Percentiles rank a stretch among this genome's conserved stretches.
phyloP scores from a whole-genome alignment of 2,329 filamentous ascomycete species.

The Pseudogymnoascus sp. region DNA sequence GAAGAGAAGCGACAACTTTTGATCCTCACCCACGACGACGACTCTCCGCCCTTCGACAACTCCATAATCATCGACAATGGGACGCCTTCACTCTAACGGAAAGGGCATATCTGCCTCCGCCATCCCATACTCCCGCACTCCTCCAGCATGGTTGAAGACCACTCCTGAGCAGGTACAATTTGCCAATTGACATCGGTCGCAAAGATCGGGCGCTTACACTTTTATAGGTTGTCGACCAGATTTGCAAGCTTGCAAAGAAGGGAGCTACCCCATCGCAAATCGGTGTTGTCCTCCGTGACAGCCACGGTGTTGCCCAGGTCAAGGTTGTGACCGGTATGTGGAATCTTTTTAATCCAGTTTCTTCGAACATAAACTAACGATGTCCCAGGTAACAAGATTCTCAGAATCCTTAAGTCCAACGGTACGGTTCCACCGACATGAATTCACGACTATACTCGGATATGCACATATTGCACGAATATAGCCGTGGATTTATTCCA shows the following conservation, averaged over 20 bases:
- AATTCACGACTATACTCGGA: conserved; percentile 19
- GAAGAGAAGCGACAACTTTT: conserved; percentile 19
- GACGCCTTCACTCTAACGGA: conserved; percentile 98
- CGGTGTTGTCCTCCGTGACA: conserved; percentile 96
- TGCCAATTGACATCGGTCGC: background rate
- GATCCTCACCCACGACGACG: conserved; percentile 25
- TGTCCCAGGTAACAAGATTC: conserved; percentile 90
- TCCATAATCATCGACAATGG: conserved; percentile 53
- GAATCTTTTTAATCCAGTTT: conserved; percentile 19
- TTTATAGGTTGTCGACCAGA: conserved; percentile 79
- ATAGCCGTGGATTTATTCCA: conserved; percentile 15
- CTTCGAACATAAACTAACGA: conserved; percentile 33
- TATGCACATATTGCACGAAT: conserved; percentile 21
- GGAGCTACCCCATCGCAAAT: conserved; percentile 98
- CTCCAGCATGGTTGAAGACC: conserved; percentile 97
- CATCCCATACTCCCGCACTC: conserved; percentile 90
- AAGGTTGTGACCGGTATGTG: conserved; percentile 88
- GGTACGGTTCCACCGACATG: conserved; percentile 59
- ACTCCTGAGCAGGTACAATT: conserved; percentile 69
- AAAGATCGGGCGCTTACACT: background rate
- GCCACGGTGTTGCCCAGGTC: conserved; percentile 96
- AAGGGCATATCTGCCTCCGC: conserved; percentile 98
- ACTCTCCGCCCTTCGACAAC: conserved; percentile 16
- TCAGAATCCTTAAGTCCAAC: conserved; percentile 94
- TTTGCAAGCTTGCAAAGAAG: conserved; percentile 98